Evolutionary conservation across 2,329 filamentous ascomycete genomes (phyloP).

Genomic region (Botrytis sinoallii): DNA sequence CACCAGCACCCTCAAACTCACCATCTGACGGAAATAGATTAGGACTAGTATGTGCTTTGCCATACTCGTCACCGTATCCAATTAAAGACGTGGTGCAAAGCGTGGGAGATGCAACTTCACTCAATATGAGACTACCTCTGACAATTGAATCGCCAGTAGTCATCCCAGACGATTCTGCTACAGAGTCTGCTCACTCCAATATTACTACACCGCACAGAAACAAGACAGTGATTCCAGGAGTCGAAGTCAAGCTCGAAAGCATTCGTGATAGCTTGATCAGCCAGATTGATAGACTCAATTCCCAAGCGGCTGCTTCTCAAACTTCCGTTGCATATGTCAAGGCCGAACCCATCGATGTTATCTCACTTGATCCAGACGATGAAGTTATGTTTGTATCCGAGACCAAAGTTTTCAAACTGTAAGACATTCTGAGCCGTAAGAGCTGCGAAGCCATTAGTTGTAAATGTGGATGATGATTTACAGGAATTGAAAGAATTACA

Average conservation of each 20-base stretch:
- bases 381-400: not conserved
- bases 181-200: not conserved
- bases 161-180: not conserved
- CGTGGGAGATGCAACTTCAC: not conserved
- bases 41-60: not conserved
- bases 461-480: not conserved
- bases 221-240: not conserved
- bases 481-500: not conserved
- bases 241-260: not conserved
- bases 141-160: not conserved
- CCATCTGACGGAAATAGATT: not conserved
- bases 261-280: not conserved
- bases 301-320: not conserved
- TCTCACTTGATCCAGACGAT: not conserved
- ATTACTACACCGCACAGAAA: not conserved
- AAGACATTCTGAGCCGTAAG: too few relatives aligned
- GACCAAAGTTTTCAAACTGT: too few relatives aligned
- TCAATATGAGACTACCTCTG: accelerated
- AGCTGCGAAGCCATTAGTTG: not conserved
- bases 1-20: not conserved
- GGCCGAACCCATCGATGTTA: not conserved
- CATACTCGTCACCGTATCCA: not conserved
- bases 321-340: accelerated
- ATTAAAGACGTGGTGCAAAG: not conserved
- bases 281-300: not conserved